Conservation (phyloP, 192 early-diverging fungal genomes). For the Podila horticola region DNA sequence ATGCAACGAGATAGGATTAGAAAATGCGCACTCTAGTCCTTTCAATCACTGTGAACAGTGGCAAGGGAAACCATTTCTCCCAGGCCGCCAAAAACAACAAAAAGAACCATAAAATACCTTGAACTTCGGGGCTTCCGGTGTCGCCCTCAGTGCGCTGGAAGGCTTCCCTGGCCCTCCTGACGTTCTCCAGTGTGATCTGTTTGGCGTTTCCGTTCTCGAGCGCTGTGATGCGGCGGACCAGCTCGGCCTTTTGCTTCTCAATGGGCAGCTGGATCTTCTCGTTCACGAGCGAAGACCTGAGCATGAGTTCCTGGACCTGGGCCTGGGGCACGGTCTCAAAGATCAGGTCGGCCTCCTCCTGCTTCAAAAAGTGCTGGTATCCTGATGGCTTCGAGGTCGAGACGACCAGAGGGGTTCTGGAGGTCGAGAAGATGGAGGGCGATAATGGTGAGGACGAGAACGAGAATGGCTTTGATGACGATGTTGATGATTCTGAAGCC, state of each 20-base stretch:
- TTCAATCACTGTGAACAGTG: too few relatives aligned
- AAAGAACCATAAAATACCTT: slow-evolving; percentile 72
- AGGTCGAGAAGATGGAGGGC: slow-evolving; percentile 38
- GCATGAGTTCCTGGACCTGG: slow-evolving; percentile 43
- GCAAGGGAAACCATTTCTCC: too few relatives aligned
- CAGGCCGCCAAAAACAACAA: not conserved
- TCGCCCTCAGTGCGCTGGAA: slow-evolving; percentile 84
- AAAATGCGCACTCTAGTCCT: too few relatives aligned
- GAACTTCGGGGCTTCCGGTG: slow-evolving; percentile 93
- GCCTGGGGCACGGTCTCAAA: slow-evolving; percentile 58
- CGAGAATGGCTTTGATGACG: slow-evolving; percentile 23
- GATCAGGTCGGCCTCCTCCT: slow-evolving; percentile 58
- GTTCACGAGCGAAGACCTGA: slow-evolving; percentile 24
- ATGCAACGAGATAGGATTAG: too few relatives aligned
- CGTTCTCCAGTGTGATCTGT: slow-evolving; percentile 82
- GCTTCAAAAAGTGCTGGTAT: slow-evolving; percentile 62
- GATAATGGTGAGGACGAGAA: slow-evolving; percentile 1
- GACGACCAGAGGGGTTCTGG: slow-evolving; percentile 31
- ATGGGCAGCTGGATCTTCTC: slow-evolving; percentile 50
- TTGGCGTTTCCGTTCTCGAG: slow-evolving; percentile 86
- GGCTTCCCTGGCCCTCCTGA: slow-evolving; percentile 72
- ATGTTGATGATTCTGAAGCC: slow-evolving; percentile 3
- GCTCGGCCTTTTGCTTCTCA: slow-evolving; percentile 66
- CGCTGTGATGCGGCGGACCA: slow-evolving; percentile 76
- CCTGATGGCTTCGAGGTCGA: slow-evolving; percentile 49